phyloP scores from a whole-genome alignment of 805 yeast species.

The Schizosaccharomyces octosporus region DNA sequence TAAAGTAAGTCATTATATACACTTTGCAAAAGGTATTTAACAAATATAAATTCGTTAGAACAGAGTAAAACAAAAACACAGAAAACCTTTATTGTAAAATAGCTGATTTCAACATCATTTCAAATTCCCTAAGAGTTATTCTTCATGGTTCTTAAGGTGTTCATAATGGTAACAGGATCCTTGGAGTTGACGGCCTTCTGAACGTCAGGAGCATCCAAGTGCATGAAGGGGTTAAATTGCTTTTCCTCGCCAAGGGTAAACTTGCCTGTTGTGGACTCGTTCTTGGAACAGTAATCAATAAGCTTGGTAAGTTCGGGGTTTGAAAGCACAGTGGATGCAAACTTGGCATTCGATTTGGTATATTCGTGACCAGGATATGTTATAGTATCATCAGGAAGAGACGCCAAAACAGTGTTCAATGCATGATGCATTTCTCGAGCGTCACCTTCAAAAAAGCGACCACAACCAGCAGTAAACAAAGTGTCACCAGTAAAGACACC shows the following conservation, averaged over 20 bases:
- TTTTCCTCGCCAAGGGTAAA: constrained; percentile 72
- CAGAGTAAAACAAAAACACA: too few relatives aligned
- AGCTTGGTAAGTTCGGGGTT: constrained; percentile 26
- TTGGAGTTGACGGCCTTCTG: constrained; percentile 30
- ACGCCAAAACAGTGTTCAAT: constrained; percentile 31
- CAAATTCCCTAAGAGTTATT: constrained; percentile 17
- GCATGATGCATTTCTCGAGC: constrained; percentile 59
- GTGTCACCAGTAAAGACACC: constrained; percentile 94
- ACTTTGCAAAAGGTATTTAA: too few relatives aligned
- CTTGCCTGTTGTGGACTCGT: constrained; percentile 62
- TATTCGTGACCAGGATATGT: constrained; percentile 95
- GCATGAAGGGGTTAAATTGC: constrained; percentile 72
- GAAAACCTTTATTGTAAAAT: neutral
- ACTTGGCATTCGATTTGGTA: constrained; percentile 56
- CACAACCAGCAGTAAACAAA: constrained; percentile 80
- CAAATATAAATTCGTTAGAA: too few relatives aligned
- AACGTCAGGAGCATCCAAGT: constrained; percentile 34
- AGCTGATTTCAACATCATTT: neutral
- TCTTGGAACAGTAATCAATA: constrained; percentile 22
- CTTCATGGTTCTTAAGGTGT: constrained; percentile 48
- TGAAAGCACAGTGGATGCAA: constrained; percentile 41
- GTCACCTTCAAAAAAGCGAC: constrained; percentile 63
- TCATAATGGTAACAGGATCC: constrained; percentile 38
- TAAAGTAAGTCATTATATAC: too few relatives aligned
- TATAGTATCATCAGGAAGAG: constrained; percentile 39